Evolutionary conservation across 352 stramenopile species (phyloP), one percentile per base, ranked within the genome.

Genomic region (Phytophthora ohioensis): DNA sequence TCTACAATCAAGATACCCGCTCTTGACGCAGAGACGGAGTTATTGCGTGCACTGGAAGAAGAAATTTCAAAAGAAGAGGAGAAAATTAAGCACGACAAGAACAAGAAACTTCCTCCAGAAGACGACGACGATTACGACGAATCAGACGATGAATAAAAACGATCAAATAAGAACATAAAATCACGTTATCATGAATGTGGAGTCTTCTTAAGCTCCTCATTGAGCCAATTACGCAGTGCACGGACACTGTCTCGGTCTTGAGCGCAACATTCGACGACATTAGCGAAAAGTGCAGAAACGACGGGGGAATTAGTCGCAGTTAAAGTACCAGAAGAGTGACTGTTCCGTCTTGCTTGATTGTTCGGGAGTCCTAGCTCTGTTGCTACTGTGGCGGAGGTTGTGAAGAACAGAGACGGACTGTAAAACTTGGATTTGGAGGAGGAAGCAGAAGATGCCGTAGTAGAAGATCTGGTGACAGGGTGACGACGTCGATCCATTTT

Each of bases 171-270:
- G 2, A 53, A 5, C 21, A 27, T 27, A 27, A 53, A 39, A 57
- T 48, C 1, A 41, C n/a, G 27, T 45, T 54, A 30, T 48, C 38
- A 51, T 17, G 41, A 21, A 36, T 27, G 11, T 27, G 66, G 31
- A 3, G 57, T 27, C 43, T 79, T 86, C 49, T 76, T 82, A 34
- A 82, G 63, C 55, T 91, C 82, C 1, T 89, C 81, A 7, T 82
- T 78, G 31, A 89, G 49, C 77, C 76, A 85, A 4, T 11, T 45
- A 17, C 76, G 65, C 10, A 90, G 51, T 13, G 71, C 68, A 30
- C 58, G 65, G 36, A 90, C 63, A 41, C 73, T 83, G 21, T 87
- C 79, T 36, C 60, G 72, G 56, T 90, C 71, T 47, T 81, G 78
- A 4, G 75, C 78, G 21, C 73, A 84, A 47, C 75, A 83, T 21